Evolutionary conservation across 345 rosid species (phyloP), one percentile per base, ranked within the genome.

Genomic region (Hibiscus tridactylites): DNA sequence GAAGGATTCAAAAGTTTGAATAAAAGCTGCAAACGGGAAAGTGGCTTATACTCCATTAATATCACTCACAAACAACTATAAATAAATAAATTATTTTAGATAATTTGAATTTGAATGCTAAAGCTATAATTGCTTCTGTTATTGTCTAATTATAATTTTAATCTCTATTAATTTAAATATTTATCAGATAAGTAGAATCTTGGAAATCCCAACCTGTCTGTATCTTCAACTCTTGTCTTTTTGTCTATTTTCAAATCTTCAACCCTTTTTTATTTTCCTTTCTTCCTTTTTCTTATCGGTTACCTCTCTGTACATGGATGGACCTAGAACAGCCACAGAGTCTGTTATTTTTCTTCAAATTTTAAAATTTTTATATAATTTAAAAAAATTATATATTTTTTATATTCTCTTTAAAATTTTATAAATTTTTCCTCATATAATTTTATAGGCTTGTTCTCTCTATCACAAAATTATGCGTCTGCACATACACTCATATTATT

Each of bases 171-270:
- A 46, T 35, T 35, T 16, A 62, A n/a, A 2, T 21, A 21, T 21
- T 21, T 21, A 21, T 21, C 24, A 21, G 19, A 52, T 4, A 52
- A 52, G 6, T 5, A 52, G 4, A 16, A 67, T 69, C 70, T 77
- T 71, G 74, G 75, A 76, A 68, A 79, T 54, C 72, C 74, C 74
- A 77, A 77, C 76, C 74, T 71, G 73, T 70, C 74, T 71, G 73
- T 70, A 56, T 74, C 56, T 73, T 61, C 44, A 71, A 79, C 74
- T 47, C 70, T 73, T 70, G 71, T 74, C 60, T 65, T 76, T 82
- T 67, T 79, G 79, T 79, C 82, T 62, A 73, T 59, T 82, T 76
- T 75, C 53, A 67, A 72, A 81, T 76, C 62, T 80, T 75, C 71
- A 74, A 79, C 85, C 73, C 53, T 52, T 70, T 33, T 49, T 19